These are phyloP conservation scores for Coprinopsis strossmayeri DNA, from an alignment of 768 basidiomycete genomes.

Conservation along the genomic window DNA sequence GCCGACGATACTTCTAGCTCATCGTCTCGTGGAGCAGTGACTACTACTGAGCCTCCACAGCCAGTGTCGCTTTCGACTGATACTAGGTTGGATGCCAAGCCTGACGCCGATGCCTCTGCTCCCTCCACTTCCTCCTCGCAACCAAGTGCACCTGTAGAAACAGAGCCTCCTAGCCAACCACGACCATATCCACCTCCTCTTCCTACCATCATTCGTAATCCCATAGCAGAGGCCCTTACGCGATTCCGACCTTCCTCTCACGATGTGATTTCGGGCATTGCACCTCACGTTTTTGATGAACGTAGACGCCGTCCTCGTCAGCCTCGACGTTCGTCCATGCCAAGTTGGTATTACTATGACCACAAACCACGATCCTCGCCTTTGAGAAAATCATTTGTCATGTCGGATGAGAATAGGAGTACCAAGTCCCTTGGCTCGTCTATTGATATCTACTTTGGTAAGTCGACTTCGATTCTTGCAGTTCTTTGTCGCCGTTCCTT, in stretches of 20 bases:
- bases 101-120: no score
- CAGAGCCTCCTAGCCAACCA: not conserved
- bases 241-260: conserved; percentile 32
- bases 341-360: not conserved
- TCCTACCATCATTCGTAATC: not conserved
- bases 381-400: not conserved
- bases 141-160: no score
- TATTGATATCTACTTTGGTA: not conserved
- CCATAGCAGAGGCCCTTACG: not conserved
- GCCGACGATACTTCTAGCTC: no score
- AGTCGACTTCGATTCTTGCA: not conserved
- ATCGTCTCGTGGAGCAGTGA: no score
- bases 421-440: not conserved
- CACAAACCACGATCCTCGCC: not conserved
- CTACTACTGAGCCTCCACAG: no score
- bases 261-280: conserved; percentile 37
- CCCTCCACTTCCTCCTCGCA: no score
- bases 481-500: not conserved
- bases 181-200: not conserved
- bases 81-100: no score
- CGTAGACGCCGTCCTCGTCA: conserved; percentile 9
- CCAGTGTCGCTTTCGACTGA: no score
- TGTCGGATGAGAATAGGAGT: not conserved
- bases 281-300: conserved; percentile 41
- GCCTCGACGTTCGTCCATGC: not conserved